Conservation (phyloP, 805 yeast genomes). For the Metahyphopichia silvanorum region DNA sequence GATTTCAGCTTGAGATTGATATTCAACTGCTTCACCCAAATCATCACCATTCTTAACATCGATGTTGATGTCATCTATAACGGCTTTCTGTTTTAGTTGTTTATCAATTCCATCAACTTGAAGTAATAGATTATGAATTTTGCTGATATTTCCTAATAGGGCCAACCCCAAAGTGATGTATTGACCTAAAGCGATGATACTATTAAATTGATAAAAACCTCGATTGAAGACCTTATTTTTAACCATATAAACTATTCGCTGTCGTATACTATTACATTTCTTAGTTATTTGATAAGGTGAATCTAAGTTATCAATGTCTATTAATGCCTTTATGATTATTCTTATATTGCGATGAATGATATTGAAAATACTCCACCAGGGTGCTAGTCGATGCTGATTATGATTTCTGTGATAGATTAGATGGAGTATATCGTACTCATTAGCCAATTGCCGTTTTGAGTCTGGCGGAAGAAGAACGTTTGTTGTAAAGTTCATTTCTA, state of each 20-base stretch:
- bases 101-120: slow-evolving; percentile 14
- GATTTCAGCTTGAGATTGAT: slow-evolving; percentile 20
- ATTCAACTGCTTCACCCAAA: slow-evolving; percentile 28
- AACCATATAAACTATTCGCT: slow-evolving; percentile 24
- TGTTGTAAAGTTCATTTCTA: too few relatives aligned
- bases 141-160: slow-evolving; percentile 54
- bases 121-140: slow-evolving; percentile 28
- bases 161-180: slow-evolving; percentile 72
- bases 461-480: too few relatives aligned
- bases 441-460: too few relatives aligned
- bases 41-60: slow-evolving; percentile 9
- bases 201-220: slow-evolving; percentile 61
- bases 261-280: slow-evolving; percentile 10
- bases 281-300: slow-evolving; percentile 6
- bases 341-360: slow-evolving; percentile 57
- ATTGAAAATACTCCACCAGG: slow-evolving; percentile 75
- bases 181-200: slow-evolving; percentile 69
- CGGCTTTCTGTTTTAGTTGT: background rate
- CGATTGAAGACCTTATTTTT: slow-evolving; percentile 36
- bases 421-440: slow-evolving; percentile 59
- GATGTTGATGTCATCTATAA: background rate
- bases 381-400: slow-evolving; percentile 70
- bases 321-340: slow-evolving; percentile 26
- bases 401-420: slow-evolving; percentile 66
- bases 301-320: slow-evolving; percentile 10